These are phyloP conservation scores for Cytospora paraplurivora DNA, from an alignment of 2,329 filamentous ascomycete species.

Conservation along the genomic window DNA sequence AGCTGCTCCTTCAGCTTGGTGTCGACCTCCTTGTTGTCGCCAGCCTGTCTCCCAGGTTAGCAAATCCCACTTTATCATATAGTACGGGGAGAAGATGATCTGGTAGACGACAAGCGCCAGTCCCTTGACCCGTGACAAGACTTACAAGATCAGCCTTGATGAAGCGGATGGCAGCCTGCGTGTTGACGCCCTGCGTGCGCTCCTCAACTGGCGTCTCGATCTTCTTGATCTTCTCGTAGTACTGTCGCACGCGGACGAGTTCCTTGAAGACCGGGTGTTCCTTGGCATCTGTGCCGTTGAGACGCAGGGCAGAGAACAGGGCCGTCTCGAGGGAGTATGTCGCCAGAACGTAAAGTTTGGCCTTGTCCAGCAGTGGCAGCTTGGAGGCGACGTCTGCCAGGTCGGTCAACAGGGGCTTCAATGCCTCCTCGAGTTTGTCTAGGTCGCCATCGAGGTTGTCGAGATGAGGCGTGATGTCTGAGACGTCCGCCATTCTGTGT, in stretches of 20 bases:
- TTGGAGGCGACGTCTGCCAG: conserved; percentile 72
- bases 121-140: conserved; percentile 11
- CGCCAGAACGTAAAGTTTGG: conserved; percentile 86
- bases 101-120: neutral
- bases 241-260: conserved; percentile 82
- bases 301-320: conserved; percentile 78
- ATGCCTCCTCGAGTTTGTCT: conserved; percentile 72
- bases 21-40: conserved; percentile 55
- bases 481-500: conserved; percentile 45
- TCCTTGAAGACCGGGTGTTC: conserved; percentile 84
- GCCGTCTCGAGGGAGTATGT: conserved; percentile 90
- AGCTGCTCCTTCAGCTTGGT: conserved; percentile 57
- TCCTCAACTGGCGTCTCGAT: conserved; percentile 65
- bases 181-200: conserved; percentile 63
- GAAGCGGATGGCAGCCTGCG: conserved; percentile 76
- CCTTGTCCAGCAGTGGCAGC: conserved; percentile 89
- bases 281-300: conserved; percentile 80
- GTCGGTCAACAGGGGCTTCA: conserved; percentile 72
- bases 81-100: neutral
- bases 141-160: conserved; percentile 78
- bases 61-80: neutral
- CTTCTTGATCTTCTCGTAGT: conserved; percentile 87
- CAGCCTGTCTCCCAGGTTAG: conserved; percentile 36
- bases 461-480: conserved; percentile 67
- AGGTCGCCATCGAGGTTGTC: conserved; percentile 77